Percentiles rank a stretch among this genome's conserved stretches.
phyloP scores from a whole-genome alignment of 129 eudicot species.

The Erigeron canadensis region DNA sequence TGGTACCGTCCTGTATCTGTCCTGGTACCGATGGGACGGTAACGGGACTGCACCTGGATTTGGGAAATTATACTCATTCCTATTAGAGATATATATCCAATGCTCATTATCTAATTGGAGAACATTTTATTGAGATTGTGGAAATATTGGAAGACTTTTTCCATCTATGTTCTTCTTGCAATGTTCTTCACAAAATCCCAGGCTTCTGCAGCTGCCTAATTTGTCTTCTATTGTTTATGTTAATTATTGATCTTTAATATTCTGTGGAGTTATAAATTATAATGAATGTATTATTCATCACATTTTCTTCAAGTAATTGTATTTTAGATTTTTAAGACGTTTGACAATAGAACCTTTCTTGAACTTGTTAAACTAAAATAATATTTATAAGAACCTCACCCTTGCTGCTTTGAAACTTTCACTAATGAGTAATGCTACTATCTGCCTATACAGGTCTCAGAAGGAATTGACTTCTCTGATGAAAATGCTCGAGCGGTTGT shows the following conservation, averaged over 20 bases:
- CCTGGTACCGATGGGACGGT: too few relatives aligned
- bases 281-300: background rate
- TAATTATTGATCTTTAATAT: background rate
- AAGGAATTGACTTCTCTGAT: constrained; percentile 97
- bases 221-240: background rate
- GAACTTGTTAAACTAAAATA: too few relatives aligned
- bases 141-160: too few relatives aligned
- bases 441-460: constrained; percentile 67
- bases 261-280: background rate
- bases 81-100: background rate
- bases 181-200: background rate
- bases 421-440: constrained; percentile 9
- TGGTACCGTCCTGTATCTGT: too few relatives aligned
- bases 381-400: background rate
- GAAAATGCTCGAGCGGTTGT: constrained; percentile 96
- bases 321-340: background rate
- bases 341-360: background rate
- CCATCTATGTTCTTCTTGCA: background rate
- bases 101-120: background rate
- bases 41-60: too few relatives aligned
- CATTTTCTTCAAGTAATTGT: background rate
- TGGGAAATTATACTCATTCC: too few relatives aligned
- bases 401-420: background rate
- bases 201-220: background rate
- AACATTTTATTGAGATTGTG: background rate